Conservation (phyloP, 2,329 filamentous ascomycete genomes). For the Boeremia exigua region DNA sequence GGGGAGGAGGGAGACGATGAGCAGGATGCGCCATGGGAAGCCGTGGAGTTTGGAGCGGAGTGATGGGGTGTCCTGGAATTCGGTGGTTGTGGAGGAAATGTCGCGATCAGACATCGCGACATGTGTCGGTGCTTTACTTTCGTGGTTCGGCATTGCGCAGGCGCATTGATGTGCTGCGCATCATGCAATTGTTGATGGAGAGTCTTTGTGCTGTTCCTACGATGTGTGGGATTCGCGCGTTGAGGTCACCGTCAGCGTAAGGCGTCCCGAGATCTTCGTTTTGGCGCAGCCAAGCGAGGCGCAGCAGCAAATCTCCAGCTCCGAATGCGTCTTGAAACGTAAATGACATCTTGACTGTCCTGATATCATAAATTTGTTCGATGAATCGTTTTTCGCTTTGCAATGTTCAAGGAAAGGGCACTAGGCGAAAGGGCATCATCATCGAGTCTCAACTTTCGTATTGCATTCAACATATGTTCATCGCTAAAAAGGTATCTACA, state of each 20-base stretch:
- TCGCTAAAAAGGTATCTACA: conserved; percentile 12
- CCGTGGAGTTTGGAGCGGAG: conserved; percentile 18
- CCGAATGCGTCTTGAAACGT: neutral
- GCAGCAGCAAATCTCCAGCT: neutral
- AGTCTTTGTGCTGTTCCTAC: neutral
- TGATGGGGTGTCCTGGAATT: conserved; percentile 4
- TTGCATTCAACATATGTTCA: neutral
- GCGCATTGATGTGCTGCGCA: neutral
- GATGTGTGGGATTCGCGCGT: neutral
- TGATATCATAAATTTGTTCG: no score
- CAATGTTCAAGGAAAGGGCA: no score
- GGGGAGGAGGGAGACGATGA: conserved; percentile 26
- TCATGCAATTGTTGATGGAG: neutral
- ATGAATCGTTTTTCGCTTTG: no score
- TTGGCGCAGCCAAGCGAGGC: conserved; percentile 13
- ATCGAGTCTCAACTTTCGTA: neutral
- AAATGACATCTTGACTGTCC: neutral
- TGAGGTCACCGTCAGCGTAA: conserved; percentile 6
- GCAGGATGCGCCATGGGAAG: conserved; percentile 33
- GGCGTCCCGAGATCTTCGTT: conserved; percentile 4
- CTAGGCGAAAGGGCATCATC: no score
- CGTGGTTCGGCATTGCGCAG: neutral
- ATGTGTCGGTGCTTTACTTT: neutral
- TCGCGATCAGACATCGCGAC: neutral
- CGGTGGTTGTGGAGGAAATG: neutral